A percentile compares a stretch with the other conserved stretches of the same genome.
Conservation (phyloP, 2,329 filamentous ascomycete species). For the Fusarium siculi region DNA sequence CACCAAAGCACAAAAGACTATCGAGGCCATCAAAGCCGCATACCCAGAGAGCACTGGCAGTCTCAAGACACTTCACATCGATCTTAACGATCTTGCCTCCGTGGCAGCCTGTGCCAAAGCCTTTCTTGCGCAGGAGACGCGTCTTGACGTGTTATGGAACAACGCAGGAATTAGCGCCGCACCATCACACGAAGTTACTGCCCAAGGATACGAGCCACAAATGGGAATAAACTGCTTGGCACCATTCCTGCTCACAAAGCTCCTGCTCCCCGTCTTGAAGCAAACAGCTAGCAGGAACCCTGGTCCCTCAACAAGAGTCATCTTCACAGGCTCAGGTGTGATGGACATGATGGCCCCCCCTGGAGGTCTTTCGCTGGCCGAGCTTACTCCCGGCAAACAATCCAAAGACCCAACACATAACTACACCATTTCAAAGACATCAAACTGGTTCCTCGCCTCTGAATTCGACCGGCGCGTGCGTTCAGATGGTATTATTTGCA, state of each 20-base stretch:
- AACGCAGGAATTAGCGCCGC: slow-evolving; percentile 44
- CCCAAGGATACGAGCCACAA: slow-evolving; percentile 48
- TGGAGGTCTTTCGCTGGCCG: slow-evolving; percentile 44
- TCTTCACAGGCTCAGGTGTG: slow-evolving; percentile 45
- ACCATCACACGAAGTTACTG: background rate
- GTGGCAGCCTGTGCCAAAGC: slow-evolving; percentile 50
- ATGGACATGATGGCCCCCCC: slow-evolving; percentile 35
- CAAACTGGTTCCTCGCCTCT: slow-evolving; percentile 46
- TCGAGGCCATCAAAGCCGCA: slow-evolving; percentile 35
- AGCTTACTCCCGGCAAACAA: slow-evolving; percentile 22
- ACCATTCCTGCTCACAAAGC: slow-evolving; percentile 47
- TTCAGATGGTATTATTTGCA: slow-evolving; percentile 40
- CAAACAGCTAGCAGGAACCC: slow-evolving; percentile 18
- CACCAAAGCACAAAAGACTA: slow-evolving; percentile 36
- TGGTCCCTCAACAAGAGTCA: slow-evolving; percentile 39
- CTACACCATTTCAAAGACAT: slow-evolving; percentile 50
- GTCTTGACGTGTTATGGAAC: slow-evolving; percentile 57
- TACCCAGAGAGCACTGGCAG: slow-evolving; percentile 2
- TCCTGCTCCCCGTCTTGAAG: slow-evolving; percentile 47
- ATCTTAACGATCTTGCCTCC: slow-evolving; percentile 55
- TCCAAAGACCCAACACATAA: slow-evolving; percentile 41
- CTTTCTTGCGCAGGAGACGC: slow-evolving; percentile 51
- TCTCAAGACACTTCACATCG: slow-evolving; percentile 48
- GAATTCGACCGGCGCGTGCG: slow-evolving; percentile 46
- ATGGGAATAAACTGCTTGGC: slow-evolving; percentile 50